Percentiles rank a stretch among this genome's conserved stretches.
Conservation (phyloP, 2,329 filamentous ascomycete genomes). For the Alternaria sp. region DNA sequence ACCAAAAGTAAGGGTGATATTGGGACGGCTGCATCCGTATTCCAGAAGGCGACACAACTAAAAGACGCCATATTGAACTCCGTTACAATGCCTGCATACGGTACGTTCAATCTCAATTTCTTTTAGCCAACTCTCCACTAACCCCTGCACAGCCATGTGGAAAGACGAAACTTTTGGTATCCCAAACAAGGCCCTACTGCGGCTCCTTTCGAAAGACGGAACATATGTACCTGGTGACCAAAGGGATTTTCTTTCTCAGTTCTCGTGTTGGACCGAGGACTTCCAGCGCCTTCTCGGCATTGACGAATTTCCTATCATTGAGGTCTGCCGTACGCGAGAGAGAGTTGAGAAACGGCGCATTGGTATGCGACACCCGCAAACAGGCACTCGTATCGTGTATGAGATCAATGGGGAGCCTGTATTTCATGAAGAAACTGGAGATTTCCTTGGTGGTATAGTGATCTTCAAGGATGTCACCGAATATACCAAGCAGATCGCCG, state of each 20-base stretch:
- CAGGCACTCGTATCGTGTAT: slow-evolving; percentile 64
- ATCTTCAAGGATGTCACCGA: slow-evolving; percentile 76
- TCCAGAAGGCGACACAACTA: slow-evolving; percentile 77
- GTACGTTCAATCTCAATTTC: slow-evolving; percentile 19
- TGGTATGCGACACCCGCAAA: slow-evolving; percentile 65
- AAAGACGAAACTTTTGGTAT: slow-evolving; percentile 77
- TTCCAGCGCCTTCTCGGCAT: slow-evolving; percentile 67
- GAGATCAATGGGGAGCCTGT: slow-evolving; percentile 75
- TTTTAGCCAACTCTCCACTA: background rate
- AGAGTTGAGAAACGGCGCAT: slow-evolving; percentile 68
- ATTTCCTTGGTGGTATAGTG: slow-evolving; percentile 77
- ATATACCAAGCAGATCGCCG: slow-evolving; percentile 72
- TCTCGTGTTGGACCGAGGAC: slow-evolving; percentile 70
- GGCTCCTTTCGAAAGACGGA: slow-evolving; percentile 51
- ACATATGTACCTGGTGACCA: slow-evolving; percentile 49
- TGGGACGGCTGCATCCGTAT: slow-evolving; percentile 68
- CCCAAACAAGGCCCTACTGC: slow-evolving; percentile 70
- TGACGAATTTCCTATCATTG: slow-evolving; percentile 72
- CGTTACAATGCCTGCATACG: slow-evolving; percentile 76
- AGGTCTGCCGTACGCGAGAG: slow-evolving; percentile 68
- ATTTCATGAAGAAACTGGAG: slow-evolving; percentile 70
- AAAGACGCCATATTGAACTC: slow-evolving; percentile 81
- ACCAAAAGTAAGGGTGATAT: slow-evolving; percentile 57
- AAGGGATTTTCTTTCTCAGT: slow-evolving; percentile 65
- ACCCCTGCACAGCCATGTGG: slow-evolving; percentile 69